Base-by-base conservation (phyloP, 2,329 filamentous ascomycete species). In the Zalaria sp. region DNA sequence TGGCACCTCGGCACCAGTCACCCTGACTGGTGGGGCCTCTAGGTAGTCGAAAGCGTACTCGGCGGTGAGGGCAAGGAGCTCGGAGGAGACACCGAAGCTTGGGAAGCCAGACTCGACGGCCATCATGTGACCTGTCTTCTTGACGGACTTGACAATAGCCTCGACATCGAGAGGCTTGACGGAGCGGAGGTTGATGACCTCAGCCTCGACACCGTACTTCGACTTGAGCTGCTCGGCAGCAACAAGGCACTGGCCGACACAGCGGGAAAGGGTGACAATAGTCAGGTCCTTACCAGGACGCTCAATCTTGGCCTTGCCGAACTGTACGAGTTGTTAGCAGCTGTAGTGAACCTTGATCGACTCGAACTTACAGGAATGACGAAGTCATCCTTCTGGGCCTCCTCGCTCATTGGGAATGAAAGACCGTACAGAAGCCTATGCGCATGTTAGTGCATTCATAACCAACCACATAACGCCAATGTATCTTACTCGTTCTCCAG, bases 241-340 rank as follows among this genome's bases (percentile, higher is more conserved):
- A 39, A 79, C 70, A 45, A 98, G 75, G 50, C 83, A 83, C 68
- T 93, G 89, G 50, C 91, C 91, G 49, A 98, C 91, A 63, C 85
- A 94, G 62, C 91, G 87, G 51, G 91, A 96, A 47, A 95, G 75
- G 39, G 88, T 81, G 49, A 98, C 89, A 49, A 98, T 85, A 59
- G 91, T 98, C 53, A 98, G 69, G 63, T 98, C 91, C 70, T 89
- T 95, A 65, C 91, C 91, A 47, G 79, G 72, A 57, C 91, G 88
- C 74, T 98, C 91, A 59, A 98, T 84, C 79, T 98, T 98, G 66
- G 91, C 91, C 75, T 98, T 98, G 64, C 91, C 91, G 62, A 98
- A 87, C 68, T 68, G 42, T 38, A 42, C 11, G 3, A 25, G 5
- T 11, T 25, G n/a, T 32, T n/a, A 38, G 39, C 25, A 25, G 31